phyloP scores from a whole-genome alignment of 2,329 filamentous ascomycete species.

The Cordyceps tenuipes region DNA sequence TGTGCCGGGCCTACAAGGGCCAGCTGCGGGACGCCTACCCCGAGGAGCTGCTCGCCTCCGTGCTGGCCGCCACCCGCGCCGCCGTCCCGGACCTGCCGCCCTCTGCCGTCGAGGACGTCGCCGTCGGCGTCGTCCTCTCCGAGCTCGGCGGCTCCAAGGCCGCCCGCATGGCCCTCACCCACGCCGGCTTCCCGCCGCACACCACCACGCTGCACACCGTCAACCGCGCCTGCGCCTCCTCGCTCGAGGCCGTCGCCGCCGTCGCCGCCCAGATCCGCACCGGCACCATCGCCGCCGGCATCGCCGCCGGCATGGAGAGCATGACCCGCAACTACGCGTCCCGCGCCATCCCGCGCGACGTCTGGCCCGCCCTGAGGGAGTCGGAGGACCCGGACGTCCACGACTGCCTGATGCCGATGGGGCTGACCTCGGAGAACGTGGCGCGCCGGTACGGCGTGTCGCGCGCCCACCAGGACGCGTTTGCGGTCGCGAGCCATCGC shows the following conservation, averaged over 20 bases:
- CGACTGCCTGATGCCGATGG: constrained; percentile 94
- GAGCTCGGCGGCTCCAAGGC: constrained; percentile 88
- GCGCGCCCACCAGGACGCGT: constrained; percentile 73
- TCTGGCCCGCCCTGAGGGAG: constrained; percentile 67
- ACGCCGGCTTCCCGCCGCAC: constrained; percentile 66
- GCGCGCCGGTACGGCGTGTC: constrained; percentile 66
- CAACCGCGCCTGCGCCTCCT: constrained; percentile 78
- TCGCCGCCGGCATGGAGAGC: constrained; percentile 89
- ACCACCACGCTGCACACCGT: constrained; percentile 74
- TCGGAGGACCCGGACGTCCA: constrained; percentile 58
- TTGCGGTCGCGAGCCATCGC: no score
- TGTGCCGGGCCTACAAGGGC: constrained; percentile 77
- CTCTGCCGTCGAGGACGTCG: constrained; percentile 62
- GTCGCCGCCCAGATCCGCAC: constrained; percentile 69
- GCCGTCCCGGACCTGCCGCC: constrained; percentile 62
- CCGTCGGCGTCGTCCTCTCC: constrained; percentile 80
- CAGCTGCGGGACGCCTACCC: constrained; percentile 81
- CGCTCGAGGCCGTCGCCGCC: constrained; percentile 66
- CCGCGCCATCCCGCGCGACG: constrained; percentile 71
- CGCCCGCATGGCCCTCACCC: constrained; percentile 81
- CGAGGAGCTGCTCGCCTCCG: constrained; percentile 72
- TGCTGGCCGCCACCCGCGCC: constrained; percentile 38
- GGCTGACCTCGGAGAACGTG: constrained; percentile 82
- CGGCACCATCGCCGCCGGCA: constrained; percentile 63
- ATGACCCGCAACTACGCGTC: constrained; percentile 89